Evolutionary conservation across 352 stramenopile genomes (phyloP).

Genomic region (Pythium rishiriense): DNA sequence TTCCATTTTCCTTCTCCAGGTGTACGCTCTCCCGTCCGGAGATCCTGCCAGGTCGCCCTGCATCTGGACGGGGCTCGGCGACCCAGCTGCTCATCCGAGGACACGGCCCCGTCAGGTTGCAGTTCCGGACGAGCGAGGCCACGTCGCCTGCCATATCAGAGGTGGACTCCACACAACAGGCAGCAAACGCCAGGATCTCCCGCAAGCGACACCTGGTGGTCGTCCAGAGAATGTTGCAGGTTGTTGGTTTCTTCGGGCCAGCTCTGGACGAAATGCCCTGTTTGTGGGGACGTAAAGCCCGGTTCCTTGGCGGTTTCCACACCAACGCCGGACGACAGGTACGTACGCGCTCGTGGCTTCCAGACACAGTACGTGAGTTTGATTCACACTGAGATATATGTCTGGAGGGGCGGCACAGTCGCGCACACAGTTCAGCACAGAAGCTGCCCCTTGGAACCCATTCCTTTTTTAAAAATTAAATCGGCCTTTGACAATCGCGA

Average conservation of each 20-base stretch:
- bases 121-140: neutral
- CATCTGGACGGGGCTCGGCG: neutral
- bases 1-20: conserved; percentile 1
- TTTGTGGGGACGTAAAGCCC: too few relatives aligned
- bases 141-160: neutral
- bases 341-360: neutral
- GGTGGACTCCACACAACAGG: neutral
- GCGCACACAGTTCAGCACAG: neutral
- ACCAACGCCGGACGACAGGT: neutral
- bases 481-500: too few relatives aligned
- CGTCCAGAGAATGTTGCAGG: too few relatives aligned
- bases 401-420: neutral
- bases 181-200: neutral
- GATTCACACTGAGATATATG: neutral
- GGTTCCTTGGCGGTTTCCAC: neutral
- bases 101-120: too few relatives aligned
- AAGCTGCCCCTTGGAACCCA: neutral
- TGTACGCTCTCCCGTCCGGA: neutral
- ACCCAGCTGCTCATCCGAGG: neutral
- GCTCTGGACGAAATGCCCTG: too few relatives aligned
- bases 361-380: neutral
- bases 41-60: neutral
- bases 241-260: too few relatives aligned
- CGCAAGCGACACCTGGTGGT: neutral
- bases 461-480: too few relatives aligned